phyloP scores from a whole-genome alignment of 2,329 filamentous ascomycete species.

The Ophiocordyceps unilateralis region DNA sequence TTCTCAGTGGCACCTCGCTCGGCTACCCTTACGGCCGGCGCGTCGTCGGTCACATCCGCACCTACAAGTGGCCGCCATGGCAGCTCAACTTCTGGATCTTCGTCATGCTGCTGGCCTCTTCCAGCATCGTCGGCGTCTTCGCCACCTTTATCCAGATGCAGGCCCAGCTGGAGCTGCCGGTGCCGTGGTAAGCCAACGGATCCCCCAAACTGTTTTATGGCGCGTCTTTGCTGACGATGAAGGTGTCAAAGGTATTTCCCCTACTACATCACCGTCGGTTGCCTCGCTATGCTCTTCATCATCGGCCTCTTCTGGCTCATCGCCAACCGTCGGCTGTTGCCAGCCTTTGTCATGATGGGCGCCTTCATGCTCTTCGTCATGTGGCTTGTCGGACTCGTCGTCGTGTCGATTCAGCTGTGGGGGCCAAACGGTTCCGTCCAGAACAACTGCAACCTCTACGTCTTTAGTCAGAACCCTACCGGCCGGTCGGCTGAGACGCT shows the following conservation, averaged over 20 bases:
- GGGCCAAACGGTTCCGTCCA: conserved; percentile 41
- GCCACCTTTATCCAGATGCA: conserved; percentile 42
- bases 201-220: neutral
- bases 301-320: conserved; percentile 46
- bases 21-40: conserved; percentile 20
- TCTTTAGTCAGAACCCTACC: conserved; percentile 30
- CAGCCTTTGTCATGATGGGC: conserved; percentile 44
- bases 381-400: conserved; percentile 49
- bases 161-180: conserved; percentile 30
- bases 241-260: conserved; percentile 43
- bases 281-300: conserved; percentile 50
- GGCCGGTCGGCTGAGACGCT: conserved; percentile 37
- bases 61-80: conserved; percentile 52
- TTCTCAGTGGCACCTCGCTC: conserved; percentile 19
- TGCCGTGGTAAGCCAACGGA: conserved; percentile 38
- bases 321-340: conserved; percentile 40
- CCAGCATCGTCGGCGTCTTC: conserved; percentile 44
- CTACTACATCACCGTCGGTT: conserved; percentile 42
- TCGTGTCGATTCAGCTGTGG: conserved; percentile 45
- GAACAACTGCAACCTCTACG: conserved; percentile 38
- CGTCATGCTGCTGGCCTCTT: conserved; percentile 42
- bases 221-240: neutral
- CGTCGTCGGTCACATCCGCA: conserved; percentile 28
- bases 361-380: conserved; percentile 49
- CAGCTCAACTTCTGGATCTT: conserved; percentile 52